Conservation (phyloP, 2,329 filamentous ascomycete genomes). For the Colletotrichum tamarilloi region DNA sequence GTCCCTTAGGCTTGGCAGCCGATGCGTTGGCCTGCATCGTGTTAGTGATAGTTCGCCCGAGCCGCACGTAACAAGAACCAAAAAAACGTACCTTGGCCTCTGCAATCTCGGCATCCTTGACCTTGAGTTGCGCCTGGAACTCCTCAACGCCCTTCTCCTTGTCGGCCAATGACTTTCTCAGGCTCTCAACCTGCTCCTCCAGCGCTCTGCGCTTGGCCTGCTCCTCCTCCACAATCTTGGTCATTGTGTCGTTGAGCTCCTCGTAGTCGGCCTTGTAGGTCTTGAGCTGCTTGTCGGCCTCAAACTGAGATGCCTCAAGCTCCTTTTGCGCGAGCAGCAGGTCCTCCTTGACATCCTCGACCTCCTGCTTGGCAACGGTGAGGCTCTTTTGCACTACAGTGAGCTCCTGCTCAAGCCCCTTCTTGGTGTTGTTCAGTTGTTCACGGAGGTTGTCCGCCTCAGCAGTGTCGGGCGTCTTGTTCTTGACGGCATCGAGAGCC, state of each 20-base stretch:
- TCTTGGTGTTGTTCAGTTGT: slow-evolving; percentile 61
- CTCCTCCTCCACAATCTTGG: slow-evolving; percentile 68
- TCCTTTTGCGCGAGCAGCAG: slow-evolving; percentile 63
- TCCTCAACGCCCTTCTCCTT: slow-evolving; percentile 60
- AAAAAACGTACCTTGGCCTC: slow-evolving; percentile 64
- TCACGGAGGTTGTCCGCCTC: slow-evolving; percentile 63
- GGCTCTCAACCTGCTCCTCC: slow-evolving; percentile 60
- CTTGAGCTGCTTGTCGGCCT: slow-evolving; percentile 63
- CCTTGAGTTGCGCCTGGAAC: slow-evolving; percentile 66
- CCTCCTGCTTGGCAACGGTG: slow-evolving; percentile 50
- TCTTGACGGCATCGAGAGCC: slow-evolving; percentile 69
- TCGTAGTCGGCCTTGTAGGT: slow-evolving; percentile 70
- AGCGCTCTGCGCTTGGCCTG: slow-evolving; percentile 63
- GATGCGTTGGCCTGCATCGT: slow-evolving; percentile 55
- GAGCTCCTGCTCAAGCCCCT: slow-evolving; percentile 57
- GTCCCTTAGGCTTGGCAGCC: slow-evolving; percentile 58
- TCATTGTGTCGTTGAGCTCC: slow-evolving; percentile 73
- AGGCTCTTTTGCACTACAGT: slow-evolving; percentile 45
- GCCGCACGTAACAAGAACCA: slow-evolving; percentile 17
- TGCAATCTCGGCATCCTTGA: slow-evolving; percentile 72
- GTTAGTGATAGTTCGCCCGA: slow-evolving; percentile 14
- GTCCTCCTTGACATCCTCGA: slow-evolving; percentile 50
- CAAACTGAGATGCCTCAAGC: slow-evolving; percentile 62
- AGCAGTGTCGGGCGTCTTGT: slow-evolving; percentile 63
- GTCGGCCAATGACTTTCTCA: slow-evolving; percentile 58